A percentile compares a stretch with the other conserved stretches of the same genome.
Conservation (phyloP, 2,329 filamentous ascomycete species). For the Dactylellina cionopaga region DNA sequence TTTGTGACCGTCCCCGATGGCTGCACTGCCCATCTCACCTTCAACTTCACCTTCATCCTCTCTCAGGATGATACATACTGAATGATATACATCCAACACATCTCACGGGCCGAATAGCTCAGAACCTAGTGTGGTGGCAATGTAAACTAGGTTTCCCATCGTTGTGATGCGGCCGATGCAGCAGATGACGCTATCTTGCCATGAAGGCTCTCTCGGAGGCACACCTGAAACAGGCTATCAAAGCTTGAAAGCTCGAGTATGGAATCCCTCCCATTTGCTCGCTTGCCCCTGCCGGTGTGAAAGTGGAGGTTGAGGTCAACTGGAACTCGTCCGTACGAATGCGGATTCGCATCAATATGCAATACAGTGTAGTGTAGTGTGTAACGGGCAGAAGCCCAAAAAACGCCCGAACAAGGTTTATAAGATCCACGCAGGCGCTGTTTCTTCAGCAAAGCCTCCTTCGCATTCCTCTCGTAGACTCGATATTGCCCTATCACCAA, state of each 20-base stretch:
- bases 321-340: constrained; percentile 27
- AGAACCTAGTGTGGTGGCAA: constrained; percentile 25
- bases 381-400: background rate
- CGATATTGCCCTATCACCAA: constrained; percentile 23
- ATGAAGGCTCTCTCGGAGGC: constrained; percentile 34
- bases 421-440: constrained; percentile 50
- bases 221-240: constrained; percentile 25
- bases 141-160: constrained; percentile 39
- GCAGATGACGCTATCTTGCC: constrained; percentile 43
- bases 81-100: background rate
- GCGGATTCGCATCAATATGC: constrained; percentile 21
- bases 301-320: no score
- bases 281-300: background rate
- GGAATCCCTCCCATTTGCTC: constrained; percentile 44
- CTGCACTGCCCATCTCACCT: constrained; percentile 48
- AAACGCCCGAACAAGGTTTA: constrained; percentile 33
- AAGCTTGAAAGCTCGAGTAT: constrained; percentile 18
- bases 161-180: constrained; percentile 15
- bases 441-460: constrained; percentile 42
- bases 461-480: constrained; percentile 17
- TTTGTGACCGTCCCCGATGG: constrained; percentile 13
- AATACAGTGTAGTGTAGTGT: no score
- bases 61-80: background rate
- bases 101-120: background rate
- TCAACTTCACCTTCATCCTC: no score